These are phyloP conservation scores for Meredithiella fracta DNA, from an alignment of 2,329 filamentous ascomycete genomes.

Conservation along the genomic window DNA sequence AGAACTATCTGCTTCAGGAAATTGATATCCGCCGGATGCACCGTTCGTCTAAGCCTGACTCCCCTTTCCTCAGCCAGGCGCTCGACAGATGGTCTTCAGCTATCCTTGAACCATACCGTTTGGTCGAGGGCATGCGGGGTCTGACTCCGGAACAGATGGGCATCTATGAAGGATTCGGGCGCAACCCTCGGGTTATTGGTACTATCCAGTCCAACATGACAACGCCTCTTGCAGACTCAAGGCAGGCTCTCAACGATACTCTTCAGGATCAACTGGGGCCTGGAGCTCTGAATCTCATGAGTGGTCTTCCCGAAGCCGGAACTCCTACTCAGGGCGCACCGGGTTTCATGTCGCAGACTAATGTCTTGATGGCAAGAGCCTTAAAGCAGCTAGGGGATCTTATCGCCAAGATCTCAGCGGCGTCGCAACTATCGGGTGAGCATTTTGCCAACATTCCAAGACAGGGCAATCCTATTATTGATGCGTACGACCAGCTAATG, in stretches of 20 bases:
- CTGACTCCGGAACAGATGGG: constrained; percentile 84
- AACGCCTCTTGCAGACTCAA: constrained; percentile 43
- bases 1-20: constrained; percentile 75
- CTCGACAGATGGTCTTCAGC: constrained; percentile 86
- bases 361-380: constrained; percentile 36
- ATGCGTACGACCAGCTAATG: constrained; percentile 44
- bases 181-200: constrained; percentile 54
- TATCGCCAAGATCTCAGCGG: constrained; percentile 23
- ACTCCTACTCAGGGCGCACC: constrained; percentile 35
- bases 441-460: constrained; percentile 44
- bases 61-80: constrained; percentile 66
- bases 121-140: constrained; percentile 51
- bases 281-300: constrained; percentile 36
- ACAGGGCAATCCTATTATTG: constrained; percentile 38
- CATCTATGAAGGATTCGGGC: constrained; percentile 91
- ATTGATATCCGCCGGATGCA: constrained; percentile 64
- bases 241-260: constrained; percentile 43
- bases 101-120: constrained; percentile 84
- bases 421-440: constrained; percentile 37
- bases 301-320: constrained; percentile 43
- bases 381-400: constrained; percentile 43
- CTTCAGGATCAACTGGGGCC: constrained; percentile 42
- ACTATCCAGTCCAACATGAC: constrained; percentile 38
- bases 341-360: constrained; percentile 28
- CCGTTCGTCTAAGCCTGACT: constrained; percentile 56